Percentiles rank a stretch among this genome's conserved stretches.
Evolutionary conservation across 805 yeast genomes (phyloP).

Genomic region (Yarrowia sp.): DNA sequence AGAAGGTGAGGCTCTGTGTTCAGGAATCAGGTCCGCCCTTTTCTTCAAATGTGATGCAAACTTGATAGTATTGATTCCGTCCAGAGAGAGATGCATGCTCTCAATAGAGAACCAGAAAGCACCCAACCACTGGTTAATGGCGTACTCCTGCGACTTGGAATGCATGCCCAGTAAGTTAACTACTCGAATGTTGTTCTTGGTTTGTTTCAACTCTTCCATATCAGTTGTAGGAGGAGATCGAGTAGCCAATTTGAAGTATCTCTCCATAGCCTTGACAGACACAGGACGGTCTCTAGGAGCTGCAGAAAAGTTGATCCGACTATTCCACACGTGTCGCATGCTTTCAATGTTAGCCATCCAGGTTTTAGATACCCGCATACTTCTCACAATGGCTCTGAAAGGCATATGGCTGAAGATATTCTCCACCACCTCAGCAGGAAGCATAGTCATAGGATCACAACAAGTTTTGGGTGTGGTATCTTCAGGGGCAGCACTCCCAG

Average conservation of each 20-base stretch:
- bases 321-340: constrained; percentile 36
- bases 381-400: constrained; percentile 13
- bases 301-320: constrained; percentile 32
- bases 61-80: constrained; percentile 11
- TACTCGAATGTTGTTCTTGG: constrained; percentile 4
- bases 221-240: constrained; percentile 7
- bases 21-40: constrained; percentile 9
- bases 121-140: constrained; percentile 23
- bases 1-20: constrained; percentile 2
- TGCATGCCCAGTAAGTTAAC: constrained; percentile 26
- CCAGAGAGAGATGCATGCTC: constrained; percentile 11
- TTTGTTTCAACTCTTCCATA: constrained; percentile 6
- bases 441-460: not conserved
- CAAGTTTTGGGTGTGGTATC: not conserved
- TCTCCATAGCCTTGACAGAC: constrained; percentile 26
- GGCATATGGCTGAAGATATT: constrained; percentile 24
- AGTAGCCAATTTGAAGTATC: constrained; percentile 32
- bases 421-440: constrained; percentile 24
- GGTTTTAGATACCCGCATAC: constrained; percentile 19
- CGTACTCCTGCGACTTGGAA: constrained; percentile 30
- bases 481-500: not conserved
- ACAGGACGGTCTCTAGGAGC: constrained; percentile 26
- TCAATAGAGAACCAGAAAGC: constrained; percentile 23
- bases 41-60: not conserved
- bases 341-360: constrained; percentile 18